These are phyloP conservation scores for Conticribra guillardii DNA, from an alignment of 108 stramenopile species.

Conservation along the genomic window DNA sequence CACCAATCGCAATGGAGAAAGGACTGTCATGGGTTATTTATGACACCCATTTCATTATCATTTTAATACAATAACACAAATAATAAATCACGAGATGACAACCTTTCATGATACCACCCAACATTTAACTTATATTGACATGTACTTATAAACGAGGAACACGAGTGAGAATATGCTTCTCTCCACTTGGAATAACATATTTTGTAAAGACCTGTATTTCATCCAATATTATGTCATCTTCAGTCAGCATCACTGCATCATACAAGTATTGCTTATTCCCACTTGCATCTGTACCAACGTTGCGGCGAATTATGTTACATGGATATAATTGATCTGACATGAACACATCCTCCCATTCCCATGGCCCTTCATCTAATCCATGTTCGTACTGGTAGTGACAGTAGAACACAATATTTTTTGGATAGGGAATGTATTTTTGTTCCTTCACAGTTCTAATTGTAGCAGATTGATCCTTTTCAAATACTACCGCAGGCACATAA, in stretches of 20 bases:
- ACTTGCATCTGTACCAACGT: background rate
- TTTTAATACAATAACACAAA: no score
- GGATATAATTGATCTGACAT: constrained; percentile 18
- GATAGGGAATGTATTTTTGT: constrained; percentile 68
- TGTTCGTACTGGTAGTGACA: constrained; percentile 49
- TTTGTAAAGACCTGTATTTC: constrained; percentile 8
- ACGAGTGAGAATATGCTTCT: constrained; percentile 35
- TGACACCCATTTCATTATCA: no score
- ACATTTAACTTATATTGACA: no score
- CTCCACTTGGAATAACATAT: constrained; percentile 6
- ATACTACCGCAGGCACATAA: constrained; percentile 34
- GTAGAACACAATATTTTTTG: constrained; percentile 67
- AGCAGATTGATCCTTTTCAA: constrained; percentile 47
- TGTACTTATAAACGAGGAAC: constrained; percentile 42
- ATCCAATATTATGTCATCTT: constrained; percentile 32
- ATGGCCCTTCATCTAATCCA: constrained; percentile 25
- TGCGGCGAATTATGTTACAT: constrained; percentile 35
- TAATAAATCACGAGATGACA: no score
- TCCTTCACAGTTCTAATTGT: constrained; percentile 64
- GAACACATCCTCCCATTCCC: constrained; percentile 34
- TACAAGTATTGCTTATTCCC: constrained; percentile 34
- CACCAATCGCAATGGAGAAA: constrained; percentile 61
- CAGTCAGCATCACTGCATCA: constrained; percentile 58
- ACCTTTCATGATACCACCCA: no score
- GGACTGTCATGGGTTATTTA: constrained; percentile 69